Conservation (phyloP, 805 yeast genomes). For the Candida jianshihensis region DNA sequence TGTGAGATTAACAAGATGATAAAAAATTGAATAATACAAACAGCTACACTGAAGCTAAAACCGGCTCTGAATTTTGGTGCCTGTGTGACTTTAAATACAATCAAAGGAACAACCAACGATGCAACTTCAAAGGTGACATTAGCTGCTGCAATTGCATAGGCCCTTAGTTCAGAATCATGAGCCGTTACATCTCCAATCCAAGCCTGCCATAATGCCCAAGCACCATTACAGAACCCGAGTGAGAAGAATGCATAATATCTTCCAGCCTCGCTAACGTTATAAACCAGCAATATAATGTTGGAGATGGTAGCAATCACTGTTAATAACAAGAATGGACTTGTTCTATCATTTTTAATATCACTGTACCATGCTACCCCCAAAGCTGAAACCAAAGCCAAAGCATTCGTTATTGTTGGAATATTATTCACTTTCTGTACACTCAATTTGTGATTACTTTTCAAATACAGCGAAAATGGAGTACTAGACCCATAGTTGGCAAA, state of each 20-base stretch:
- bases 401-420: constrained; percentile 9
- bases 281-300: constrained; percentile 13
- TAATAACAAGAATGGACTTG: background rate
- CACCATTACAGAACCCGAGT: constrained; percentile 11
- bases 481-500: background rate
- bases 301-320: constrained; percentile 11
- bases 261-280: constrained; percentile 15
- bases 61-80: constrained; percentile 5
- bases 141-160: constrained; percentile 8
- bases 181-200: constrained; percentile 12
- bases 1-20: no score
- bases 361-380: constrained; percentile 1
- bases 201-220: constrained; percentile 13
- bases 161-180: constrained; percentile 10
- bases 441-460: constrained; percentile 3
- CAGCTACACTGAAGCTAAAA: background rate
- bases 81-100: constrained; percentile 3
- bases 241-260: constrained; percentile 16
- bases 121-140: background rate
- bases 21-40: background rate
- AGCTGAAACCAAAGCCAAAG: constrained; percentile 2
- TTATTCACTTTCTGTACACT: constrained; percentile 6
- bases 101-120: constrained; percentile 5
- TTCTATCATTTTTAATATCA: constrained; percentile 3
- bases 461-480: background rate